A percentile compares a stretch with the other conserved stretches of the same genome.
phyloP scores from a whole-genome alignment of 192 early-diverging fungal genomes.

The Linnemannia hyalina region DNA sequence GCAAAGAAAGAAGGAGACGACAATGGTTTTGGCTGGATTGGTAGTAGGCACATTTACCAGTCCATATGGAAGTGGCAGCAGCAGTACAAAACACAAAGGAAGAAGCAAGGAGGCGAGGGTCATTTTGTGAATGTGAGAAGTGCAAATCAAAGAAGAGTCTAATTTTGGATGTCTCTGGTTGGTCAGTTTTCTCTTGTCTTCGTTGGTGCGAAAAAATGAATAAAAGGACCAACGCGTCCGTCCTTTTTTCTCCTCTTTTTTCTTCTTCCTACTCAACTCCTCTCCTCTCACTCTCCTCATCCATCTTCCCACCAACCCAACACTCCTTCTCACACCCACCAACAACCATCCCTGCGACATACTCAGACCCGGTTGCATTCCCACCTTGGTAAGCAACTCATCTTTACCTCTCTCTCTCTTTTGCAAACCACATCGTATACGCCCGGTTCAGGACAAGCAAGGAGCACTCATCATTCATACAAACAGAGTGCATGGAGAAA shows the following conservation, averaged over 20 bases:
- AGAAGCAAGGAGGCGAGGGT: background rate
- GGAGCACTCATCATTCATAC: background rate
- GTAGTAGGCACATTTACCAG: no score
- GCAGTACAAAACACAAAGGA: background rate
- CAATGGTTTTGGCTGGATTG: background rate
- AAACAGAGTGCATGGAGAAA: background rate
- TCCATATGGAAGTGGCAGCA: background rate
- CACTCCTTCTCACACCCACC: background rate
- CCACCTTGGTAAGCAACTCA: background rate
- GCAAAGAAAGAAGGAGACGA: background rate
- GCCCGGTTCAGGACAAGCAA: background rate
- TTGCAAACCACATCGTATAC: background rate
- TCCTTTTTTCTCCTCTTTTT: conserved; percentile 12
- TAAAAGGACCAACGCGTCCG: background rate
- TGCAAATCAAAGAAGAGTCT: background rate
- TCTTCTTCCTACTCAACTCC: background rate
- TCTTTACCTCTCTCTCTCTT: background rate
- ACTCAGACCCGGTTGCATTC: conserved; percentile 6
- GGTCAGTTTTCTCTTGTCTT: background rate
- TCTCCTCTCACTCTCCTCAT: background rate
- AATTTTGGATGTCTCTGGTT: background rate
- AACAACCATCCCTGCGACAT: background rate
- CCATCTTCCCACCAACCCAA: background rate
- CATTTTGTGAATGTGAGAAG: background rate
- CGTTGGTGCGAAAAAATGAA: background rate